phyloP scores from a whole-genome alignment of 352 stramenopile genomes.

The Pythium volutum region DNA sequence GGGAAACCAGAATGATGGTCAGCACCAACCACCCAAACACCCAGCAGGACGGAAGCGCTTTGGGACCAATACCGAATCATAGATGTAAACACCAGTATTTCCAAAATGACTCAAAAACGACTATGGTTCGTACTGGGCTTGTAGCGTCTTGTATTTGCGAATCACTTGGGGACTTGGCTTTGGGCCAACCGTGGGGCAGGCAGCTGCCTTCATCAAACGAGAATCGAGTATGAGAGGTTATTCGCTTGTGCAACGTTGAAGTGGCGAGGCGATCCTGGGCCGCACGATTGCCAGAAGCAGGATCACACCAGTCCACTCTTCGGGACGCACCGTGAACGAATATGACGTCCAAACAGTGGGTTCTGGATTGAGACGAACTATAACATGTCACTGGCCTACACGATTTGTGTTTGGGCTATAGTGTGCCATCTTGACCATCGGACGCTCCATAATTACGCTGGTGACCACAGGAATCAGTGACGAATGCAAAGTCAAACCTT shows the following conservation, averaged over 20 bases:
- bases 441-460: too few relatives aligned
- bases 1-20: constrained; percentile 23
- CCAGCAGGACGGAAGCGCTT: constrained; percentile 2
- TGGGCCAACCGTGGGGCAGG: neutral
- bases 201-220: neutral
- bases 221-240: constrained; percentile 18
- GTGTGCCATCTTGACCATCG: too few relatives aligned
- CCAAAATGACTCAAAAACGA: neutral
- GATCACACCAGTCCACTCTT: neutral
- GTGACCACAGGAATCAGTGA: neutral
- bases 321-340: too few relatives aligned
- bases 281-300: constrained; percentile 2
- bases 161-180: neutral
- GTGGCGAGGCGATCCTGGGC: constrained; percentile 13
- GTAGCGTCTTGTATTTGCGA: neutral
- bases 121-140: constrained; percentile 4
- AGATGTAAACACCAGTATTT: constrained; percentile 3
- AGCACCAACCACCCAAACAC: constrained; percentile 20
- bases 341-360: too few relatives aligned
- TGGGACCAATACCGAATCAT: constrained; percentile 21
- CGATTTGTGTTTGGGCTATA: too few relatives aligned
- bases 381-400: too few relatives aligned
- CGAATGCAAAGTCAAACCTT: neutral
- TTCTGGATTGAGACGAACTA: too few relatives aligned
- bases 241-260: constrained; percentile 29